phyloP scores from a whole-genome alignment of 148 eudicot species.

The Rhododendron simsii region DNA sequence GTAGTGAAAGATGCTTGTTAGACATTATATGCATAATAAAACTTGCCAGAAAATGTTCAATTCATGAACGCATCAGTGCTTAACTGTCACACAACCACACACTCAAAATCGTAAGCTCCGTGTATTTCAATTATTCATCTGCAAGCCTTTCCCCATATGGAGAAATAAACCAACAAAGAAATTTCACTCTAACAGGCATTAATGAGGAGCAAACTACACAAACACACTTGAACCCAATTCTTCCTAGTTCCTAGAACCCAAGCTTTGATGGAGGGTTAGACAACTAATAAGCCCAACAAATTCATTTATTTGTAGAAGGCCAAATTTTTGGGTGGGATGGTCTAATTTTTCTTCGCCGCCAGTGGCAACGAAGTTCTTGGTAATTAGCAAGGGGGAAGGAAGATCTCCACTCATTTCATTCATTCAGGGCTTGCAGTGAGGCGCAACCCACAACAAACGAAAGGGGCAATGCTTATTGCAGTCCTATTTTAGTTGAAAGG shows the following conservation, averaged over 20 bases:
- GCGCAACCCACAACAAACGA: no score
- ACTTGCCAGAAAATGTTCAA: background rate
- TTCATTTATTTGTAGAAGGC: background rate
- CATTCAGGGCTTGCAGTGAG: no score
- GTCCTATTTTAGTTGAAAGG: no score
- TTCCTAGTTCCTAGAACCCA: background rate
- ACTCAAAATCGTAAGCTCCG: background rate
- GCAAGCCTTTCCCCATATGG: background rate
- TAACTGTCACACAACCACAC: background rate
- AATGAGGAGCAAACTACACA: constrained; percentile 1
- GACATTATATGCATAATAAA: background rate
- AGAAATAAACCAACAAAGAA: background rate
- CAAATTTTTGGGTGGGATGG: background rate
- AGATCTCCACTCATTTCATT: no score
- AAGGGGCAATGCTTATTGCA: no score
- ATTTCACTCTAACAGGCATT: background rate
- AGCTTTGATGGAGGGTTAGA: background rate
- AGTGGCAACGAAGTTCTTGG: no score
- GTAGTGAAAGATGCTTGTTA: constrained; percentile 1
- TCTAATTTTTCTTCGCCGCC: no score
- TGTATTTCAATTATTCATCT: background rate
- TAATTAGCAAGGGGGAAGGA: no score
- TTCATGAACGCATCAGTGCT: background rate
- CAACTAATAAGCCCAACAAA: background rate
- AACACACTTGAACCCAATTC: background rate